phyloP scores from a whole-genome alignment of 352 stramenopile species.

The Phytophthora tentaculata region DNA sequence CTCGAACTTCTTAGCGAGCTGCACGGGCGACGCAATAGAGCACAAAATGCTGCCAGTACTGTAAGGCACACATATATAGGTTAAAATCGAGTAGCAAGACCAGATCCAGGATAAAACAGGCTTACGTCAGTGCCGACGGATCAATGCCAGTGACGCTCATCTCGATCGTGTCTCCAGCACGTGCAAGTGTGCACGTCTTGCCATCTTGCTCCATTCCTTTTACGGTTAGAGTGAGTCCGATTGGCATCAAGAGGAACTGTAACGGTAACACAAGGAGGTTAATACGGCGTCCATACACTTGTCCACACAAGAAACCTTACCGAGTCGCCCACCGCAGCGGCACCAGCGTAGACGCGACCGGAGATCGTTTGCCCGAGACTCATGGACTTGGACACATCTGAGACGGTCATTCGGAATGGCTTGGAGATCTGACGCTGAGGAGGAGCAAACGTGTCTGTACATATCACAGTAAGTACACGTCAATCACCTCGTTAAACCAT shows the following conservation, averaged over 20 bases:
- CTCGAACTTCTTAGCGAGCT: conserved; percentile 77
- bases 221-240: conserved; percentile 56
- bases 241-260: conserved; percentile 72
- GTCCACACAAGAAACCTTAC: conserved; percentile 34
- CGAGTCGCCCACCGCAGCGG: conserved; percentile 68
- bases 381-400: conserved; percentile 88
- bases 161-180: conserved; percentile 80
- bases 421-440: conserved; percentile 83
- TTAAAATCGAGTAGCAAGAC: conserved; percentile 7
- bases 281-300: neutral
- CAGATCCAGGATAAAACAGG: neutral
- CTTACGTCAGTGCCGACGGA: conserved; percentile 63
- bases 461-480: too few relatives aligned
- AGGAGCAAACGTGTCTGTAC: conserved; percentile 78
- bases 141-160: conserved; percentile 83
- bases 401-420: conserved; percentile 86
- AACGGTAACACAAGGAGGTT: conserved; percentile 1
- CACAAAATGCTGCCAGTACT: conserved; percentile 86
- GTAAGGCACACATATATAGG: conserved; percentile 1
- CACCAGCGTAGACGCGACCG: conserved; percentile 86
- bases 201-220: conserved; percentile 85
- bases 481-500: too few relatives aligned
- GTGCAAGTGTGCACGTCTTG: conserved; percentile 60
- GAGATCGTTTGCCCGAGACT: conserved; percentile 81
- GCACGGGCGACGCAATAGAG: conserved; percentile 79